These are phyloP conservation scores for Xylariaceae sp. DNA, from an alignment of 2,329 filamentous ascomycete genomes.

Conservation along the genomic window DNA sequence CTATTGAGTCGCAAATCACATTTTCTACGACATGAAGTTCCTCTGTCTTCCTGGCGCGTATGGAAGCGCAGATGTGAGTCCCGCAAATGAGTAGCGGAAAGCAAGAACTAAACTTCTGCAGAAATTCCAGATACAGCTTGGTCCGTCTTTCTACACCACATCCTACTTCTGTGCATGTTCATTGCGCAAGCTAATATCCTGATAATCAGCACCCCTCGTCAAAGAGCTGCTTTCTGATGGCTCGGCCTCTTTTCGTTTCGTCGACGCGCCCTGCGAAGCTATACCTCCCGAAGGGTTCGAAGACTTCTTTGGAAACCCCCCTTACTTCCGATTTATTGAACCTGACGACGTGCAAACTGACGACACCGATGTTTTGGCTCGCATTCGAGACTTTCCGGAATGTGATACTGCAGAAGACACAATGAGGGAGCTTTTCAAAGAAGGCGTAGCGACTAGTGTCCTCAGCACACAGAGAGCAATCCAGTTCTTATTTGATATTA, in stretches of 20 bases:
- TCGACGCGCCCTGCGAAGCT: slow-evolving; percentile 49
- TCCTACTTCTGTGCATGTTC: slow-evolving; percentile 1
- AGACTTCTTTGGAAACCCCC: slow-evolving; percentile 55
- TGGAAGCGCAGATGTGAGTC: slow-evolving; percentile 46
- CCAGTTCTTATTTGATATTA: slow-evolving; percentile 37
- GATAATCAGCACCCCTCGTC: slow-evolving; percentile 43
- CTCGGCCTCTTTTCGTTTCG: slow-evolving; percentile 49
- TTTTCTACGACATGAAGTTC: slow-evolving; percentile 47
- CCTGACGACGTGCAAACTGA: slow-evolving; percentile 42
- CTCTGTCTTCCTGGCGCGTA: slow-evolving; percentile 58
- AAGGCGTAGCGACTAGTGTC: slow-evolving; percentile 38
- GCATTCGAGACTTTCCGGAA: slow-evolving; percentile 53
- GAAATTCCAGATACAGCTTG: slow-evolving; percentile 57
- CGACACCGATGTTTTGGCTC: slow-evolving; percentile 46
- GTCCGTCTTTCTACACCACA: slow-evolving; percentile 28
- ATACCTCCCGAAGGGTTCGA: slow-evolving; percentile 53
- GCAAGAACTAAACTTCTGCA: slow-evolving; percentile 26
- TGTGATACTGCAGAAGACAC: slow-evolving; percentile 54
- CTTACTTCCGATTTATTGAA: slow-evolving; percentile 56
- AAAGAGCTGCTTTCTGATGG: slow-evolving; percentile 46
- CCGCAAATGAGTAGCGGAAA: slow-evolving; percentile 4
- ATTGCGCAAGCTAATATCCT: slow-evolving; percentile 14
- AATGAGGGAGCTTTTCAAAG: slow-evolving; percentile 48
- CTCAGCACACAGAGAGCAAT: slow-evolving; percentile 41
- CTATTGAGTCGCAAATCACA: background rate